These are phyloP conservation scores for Postia placenta DNA, from an alignment of 768 basidiomycete species.

Conservation along the genomic window DNA sequence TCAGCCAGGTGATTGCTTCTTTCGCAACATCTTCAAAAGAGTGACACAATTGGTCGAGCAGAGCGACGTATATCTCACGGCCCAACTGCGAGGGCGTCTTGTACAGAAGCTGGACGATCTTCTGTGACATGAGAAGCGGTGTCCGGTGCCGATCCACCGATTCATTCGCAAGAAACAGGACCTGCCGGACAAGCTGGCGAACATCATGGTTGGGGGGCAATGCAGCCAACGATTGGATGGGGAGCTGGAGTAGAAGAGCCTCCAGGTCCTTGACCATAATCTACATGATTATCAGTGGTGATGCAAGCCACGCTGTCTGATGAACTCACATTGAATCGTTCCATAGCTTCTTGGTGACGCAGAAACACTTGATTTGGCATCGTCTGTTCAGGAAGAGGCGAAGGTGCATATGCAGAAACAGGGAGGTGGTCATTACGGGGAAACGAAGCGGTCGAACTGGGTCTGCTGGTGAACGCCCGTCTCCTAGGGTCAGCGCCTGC, in stretches of 20 bases:
- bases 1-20: slow-evolving; percentile 94
- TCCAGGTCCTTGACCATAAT: slow-evolving; percentile 64
- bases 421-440: slow-evolving; percentile 38
- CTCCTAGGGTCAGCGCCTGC: slow-evolving; percentile 54
- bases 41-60: slow-evolving; percentile 86
- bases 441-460: slow-evolving; percentile 68
- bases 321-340: slow-evolving; percentile 66
- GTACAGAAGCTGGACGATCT: slow-evolving; percentile 92
- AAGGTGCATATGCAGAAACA: slow-evolving; percentile 46
- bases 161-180: slow-evolving; percentile 75
- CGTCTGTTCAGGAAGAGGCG: slow-evolving; percentile 56
- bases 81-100: slow-evolving; percentile 82
- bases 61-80: slow-evolving; percentile 86
- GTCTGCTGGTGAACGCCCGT: slow-evolving; percentile 49
- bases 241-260: slow-evolving; percentile 69
- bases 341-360: slow-evolving; percentile 80
- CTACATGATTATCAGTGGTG: slow-evolving; percentile 20
- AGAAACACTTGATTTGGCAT: slow-evolving; percentile 36
- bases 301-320: too few relatives aligned
- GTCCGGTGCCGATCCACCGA: slow-evolving; percentile 79
- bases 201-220: slow-evolving; percentile 84
- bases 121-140: slow-evolving; percentile 89
- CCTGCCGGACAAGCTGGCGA: slow-evolving; percentile 76
- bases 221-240: slow-evolving; percentile 58
- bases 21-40: slow-evolving; percentile 89